phyloP scores from a whole-genome alignment of 768 basidiomycete species.

The Thelephora ganbajun region DNA sequence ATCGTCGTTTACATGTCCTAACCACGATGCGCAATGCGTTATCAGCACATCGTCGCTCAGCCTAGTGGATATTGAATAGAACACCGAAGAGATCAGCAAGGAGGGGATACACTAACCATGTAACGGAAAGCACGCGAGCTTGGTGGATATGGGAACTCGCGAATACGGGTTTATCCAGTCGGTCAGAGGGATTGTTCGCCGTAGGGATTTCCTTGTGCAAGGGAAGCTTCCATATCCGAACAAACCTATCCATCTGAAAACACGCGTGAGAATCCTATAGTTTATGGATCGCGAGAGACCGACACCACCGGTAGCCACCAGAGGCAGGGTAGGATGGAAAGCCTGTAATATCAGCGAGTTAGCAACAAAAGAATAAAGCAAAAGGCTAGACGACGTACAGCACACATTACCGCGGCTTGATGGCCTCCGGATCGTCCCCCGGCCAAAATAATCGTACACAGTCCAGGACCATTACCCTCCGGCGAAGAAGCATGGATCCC shows the following conservation, averaged over 20 bases:
- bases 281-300: conserved; percentile 11
- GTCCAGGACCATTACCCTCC: conserved; percentile 44
- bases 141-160: conserved; percentile 53
- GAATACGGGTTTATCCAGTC: conserved; percentile 70
- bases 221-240: conserved; percentile 64
- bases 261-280: neutral
- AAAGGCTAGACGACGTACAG: conserved; percentile 25
- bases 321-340: conserved; percentile 49
- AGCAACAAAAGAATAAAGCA: conserved; percentile 1
- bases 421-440: conserved; percentile 69
- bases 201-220: conserved; percentile 12
- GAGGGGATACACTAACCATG: conserved; percentile 32
- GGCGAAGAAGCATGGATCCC: conserved; percentile 45
- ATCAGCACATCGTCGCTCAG: conserved; percentile 31
- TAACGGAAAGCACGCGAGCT: conserved; percentile 46
- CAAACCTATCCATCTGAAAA: conserved; percentile 49
- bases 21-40: conserved; percentile 17
- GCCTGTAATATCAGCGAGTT: conserved; percentile 24
- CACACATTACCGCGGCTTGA: conserved; percentile 49
- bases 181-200: conserved; percentile 21
- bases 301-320: conserved; percentile 72
- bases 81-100: neutral
- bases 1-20: conserved; percentile 8
- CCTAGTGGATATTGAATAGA: conserved; percentile 23
- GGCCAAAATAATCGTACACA: conserved; percentile 50